Percentiles rank a stretch among this genome's conserved stretches.
phyloP scores from a whole-genome alignment of 805 yeast genomes.

The Candida bentonensis region DNA sequence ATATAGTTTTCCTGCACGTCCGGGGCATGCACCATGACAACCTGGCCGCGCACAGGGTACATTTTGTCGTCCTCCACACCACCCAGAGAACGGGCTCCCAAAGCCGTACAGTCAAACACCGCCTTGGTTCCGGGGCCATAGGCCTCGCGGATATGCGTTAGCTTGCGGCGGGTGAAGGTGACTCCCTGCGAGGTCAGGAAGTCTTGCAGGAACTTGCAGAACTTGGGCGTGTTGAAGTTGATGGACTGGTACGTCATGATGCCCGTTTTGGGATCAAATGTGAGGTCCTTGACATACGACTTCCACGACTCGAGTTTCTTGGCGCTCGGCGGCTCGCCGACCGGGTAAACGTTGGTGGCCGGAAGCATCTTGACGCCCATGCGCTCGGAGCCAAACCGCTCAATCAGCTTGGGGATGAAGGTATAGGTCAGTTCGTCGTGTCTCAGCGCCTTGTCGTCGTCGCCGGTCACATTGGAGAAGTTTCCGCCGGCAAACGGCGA shows the following conservation, averaged over 20 bases:
- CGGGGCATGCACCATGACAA: slow-evolving; percentile 58
- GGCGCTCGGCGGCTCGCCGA: slow-evolving; percentile 24
- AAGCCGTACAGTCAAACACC: slow-evolving; percentile 68
- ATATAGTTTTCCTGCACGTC: slow-evolving; percentile 42
- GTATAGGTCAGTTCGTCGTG: slow-evolving; percentile 47
- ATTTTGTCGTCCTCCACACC: slow-evolving; percentile 51
- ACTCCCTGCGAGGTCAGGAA: slow-evolving; percentile 38
- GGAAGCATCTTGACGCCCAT: slow-evolving; percentile 42
- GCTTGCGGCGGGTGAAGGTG: slow-evolving; percentile 29
- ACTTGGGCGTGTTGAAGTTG: slow-evolving; percentile 61
- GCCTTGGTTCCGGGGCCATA: slow-evolving; percentile 22
- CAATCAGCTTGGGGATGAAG: slow-evolving; percentile 30
- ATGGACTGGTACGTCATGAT: slow-evolving; percentile 40
- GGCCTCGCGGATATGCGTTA: slow-evolving; percentile 47
- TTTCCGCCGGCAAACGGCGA: slow-evolving; percentile 74
- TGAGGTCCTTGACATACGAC: slow-evolving; percentile 36
- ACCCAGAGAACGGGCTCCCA: slow-evolving; percentile 48
- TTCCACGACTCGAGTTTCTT: slow-evolving; percentile 34
- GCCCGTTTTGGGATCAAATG: slow-evolving; percentile 21
- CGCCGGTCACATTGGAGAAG: slow-evolving; percentile 46
- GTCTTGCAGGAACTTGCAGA: slow-evolving; percentile 32
- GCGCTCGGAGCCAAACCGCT: slow-evolving; percentile 31
- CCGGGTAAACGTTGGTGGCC: slow-evolving; percentile 50
- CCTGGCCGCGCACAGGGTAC: slow-evolving; percentile 73
- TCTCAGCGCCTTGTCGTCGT: slow-evolving; percentile 33